Evolutionary conservation across 1,284 basidiomycete species (phyloP).

Genomic region (Ceratobasidium sp.): DNA sequence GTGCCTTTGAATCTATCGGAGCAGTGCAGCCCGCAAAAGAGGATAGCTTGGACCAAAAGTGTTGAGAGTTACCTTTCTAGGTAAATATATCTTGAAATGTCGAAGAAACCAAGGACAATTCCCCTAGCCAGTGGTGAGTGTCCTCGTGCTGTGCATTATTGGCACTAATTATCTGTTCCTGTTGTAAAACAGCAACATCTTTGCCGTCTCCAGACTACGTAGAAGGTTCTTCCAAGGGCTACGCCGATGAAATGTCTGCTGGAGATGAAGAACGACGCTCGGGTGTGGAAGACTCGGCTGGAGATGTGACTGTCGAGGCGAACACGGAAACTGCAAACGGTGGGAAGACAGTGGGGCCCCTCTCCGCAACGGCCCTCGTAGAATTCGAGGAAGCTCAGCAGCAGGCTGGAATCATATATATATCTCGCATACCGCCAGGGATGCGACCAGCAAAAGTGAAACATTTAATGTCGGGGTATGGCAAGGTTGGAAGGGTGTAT

Average conservation of each 20-base stretch:
- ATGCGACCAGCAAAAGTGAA: conserved; percentile 98
- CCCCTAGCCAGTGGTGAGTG: too few species aligned
- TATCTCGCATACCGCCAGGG: conserved; percentile 96
- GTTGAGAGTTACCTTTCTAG: background rate
- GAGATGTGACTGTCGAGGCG: background rate
- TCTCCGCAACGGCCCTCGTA: conserved; percentile 72
- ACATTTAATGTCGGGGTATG: conserved; percentile 86
- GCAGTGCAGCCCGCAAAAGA: background rate
- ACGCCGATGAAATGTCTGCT: background rate
- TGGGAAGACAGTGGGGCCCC: conserved; percentile 55
- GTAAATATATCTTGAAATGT: background rate
- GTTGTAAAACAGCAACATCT: too few species aligned
- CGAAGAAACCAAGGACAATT: background rate
- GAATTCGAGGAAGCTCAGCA: conserved; percentile 73
- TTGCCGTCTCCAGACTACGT: background rate
- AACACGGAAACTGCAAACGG: background rate
- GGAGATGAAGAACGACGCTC: background rate
- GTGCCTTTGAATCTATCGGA: background rate
- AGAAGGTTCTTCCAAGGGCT: conserved; percentile 19
- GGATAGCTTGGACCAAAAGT: too few species aligned
- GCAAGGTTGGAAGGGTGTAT: conserved; percentile 85
- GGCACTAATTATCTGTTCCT: too few species aligned
- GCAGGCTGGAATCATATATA: conserved; percentile 86
- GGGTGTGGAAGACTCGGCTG: background rate
- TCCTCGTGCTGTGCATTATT: too few species aligned